Evolutionary conservation across 768 basidiomycete genomes (phyloP).

Genomic region (Lepiota brunneoincarnata): DNA sequence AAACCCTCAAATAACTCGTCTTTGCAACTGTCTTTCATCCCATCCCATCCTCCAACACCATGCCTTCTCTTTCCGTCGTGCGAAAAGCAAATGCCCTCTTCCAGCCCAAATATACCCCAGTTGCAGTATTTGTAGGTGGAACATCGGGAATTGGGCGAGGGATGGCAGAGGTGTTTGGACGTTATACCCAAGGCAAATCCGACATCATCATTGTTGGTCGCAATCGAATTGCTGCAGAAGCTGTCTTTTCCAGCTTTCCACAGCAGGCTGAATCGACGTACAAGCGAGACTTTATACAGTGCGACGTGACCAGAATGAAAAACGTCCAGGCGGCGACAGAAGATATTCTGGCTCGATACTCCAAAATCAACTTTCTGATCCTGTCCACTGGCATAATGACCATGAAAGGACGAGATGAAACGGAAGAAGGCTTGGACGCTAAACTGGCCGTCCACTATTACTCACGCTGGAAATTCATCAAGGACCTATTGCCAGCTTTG

Average conservation of each 20-base stretch:
- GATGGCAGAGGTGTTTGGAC: constrained; percentile 43
- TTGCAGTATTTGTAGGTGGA: constrained; percentile 42
- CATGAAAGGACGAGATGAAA: constrained; percentile 26
- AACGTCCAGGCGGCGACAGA: constrained; percentile 36
- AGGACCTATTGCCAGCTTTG: constrained; percentile 42
- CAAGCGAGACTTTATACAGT: constrained; percentile 48
- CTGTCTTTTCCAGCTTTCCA: constrained; percentile 41
- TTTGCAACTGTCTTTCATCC: not conserved
- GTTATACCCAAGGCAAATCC: constrained; percentile 46
- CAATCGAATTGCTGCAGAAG: constrained; percentile 46
- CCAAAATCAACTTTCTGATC: constrained; percentile 53
- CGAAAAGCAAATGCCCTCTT: constrained; percentile 30
- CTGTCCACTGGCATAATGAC: constrained; percentile 42
- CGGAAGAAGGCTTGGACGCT: constrained; percentile 25
- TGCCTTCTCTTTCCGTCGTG: constrained; percentile 28
- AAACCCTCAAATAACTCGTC: not conserved
- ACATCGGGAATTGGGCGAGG: constrained; percentile 48
- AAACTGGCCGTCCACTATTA: constrained; percentile 28
- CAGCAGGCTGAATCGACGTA: constrained; percentile 19
- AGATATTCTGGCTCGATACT: constrained; percentile 27
- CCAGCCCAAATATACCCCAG: constrained; percentile 22
- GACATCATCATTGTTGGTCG: constrained; percentile 54
- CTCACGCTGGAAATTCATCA: constrained; percentile 45
- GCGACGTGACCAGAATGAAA: constrained; percentile 51
- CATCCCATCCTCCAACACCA: too few species aligned